Conservation (phyloP, 1,139 yeast species). For the Yamadazyma epiphylla region DNA sequence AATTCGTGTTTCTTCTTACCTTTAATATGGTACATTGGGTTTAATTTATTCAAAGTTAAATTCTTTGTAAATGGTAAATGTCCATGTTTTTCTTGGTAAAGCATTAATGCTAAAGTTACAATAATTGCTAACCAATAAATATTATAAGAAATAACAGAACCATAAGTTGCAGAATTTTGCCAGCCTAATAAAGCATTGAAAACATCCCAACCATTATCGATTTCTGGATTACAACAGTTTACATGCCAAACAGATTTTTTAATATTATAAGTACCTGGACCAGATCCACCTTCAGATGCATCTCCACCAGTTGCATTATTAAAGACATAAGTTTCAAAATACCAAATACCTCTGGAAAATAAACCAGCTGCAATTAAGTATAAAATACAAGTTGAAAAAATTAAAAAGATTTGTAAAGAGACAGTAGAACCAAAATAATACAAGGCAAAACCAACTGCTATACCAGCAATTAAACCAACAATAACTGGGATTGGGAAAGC, state of each 20-base stretch:
- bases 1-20: constrained; percentile 62
- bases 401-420: constrained; percentile 76
- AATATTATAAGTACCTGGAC: constrained; percentile 88
- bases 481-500: constrained; percentile 86
- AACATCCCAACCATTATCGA: constrained; percentile 89
- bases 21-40: constrained; percentile 71
- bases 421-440: constrained; percentile 74
- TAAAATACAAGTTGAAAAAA: constrained; percentile 75
- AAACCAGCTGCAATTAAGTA: constrained; percentile 86
- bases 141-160: constrained; percentile 81
- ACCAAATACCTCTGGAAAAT: constrained; percentile 89
- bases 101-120: constrained; percentile 51
- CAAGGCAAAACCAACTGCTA: constrained; percentile 58
- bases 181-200: constrained; percentile 52
- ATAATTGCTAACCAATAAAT: constrained; percentile 74
- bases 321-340: constrained; percentile 64
- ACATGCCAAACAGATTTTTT: constrained; percentile 82
- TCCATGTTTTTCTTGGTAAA: constrained; percentile 62
- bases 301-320: constrained; percentile 75
- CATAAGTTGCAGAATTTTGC: constrained; percentile 66
- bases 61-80: constrained; percentile 41
- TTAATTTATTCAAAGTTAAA: constrained; percentile 51
- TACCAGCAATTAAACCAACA: constrained; percentile 73
- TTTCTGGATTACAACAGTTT: constrained; percentile 88
- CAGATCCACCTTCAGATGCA: constrained; percentile 84